Conservation (phyloP, 148 eudicot genomes). For the Rhododendron williamsianum region DNA sequence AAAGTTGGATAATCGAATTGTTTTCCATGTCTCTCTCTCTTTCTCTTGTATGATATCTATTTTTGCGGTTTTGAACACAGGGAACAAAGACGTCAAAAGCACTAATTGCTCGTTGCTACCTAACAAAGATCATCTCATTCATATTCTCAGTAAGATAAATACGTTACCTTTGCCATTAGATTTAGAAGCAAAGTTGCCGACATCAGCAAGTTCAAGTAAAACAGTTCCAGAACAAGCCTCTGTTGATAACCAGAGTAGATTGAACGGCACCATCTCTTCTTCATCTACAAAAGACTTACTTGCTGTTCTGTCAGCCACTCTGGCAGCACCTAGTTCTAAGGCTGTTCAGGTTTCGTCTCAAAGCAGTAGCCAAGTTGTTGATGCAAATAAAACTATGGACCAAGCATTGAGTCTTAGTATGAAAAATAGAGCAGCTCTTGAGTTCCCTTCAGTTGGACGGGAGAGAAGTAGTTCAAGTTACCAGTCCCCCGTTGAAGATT, state of each 20-base stretch:
- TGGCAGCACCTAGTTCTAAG: conserved; percentile 32
- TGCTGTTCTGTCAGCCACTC: conserved; percentile 39
- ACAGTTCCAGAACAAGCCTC: conserved; percentile 14
- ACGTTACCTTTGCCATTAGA: conserved; percentile 48
- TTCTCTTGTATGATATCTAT: neutral
- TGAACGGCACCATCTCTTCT: conserved; percentile 27
- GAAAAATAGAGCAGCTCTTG: conserved; percentile 18
- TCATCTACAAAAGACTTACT: conserved; percentile 60
- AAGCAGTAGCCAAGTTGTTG: conserved; percentile 28
- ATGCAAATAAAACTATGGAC: conserved; percentile 26
- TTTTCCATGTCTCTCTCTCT: neutral
- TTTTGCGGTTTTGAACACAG: conserved; percentile 23
- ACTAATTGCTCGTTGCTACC: conserved; percentile 33
- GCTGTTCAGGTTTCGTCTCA: conserved; percentile 27
- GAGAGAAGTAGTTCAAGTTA: conserved; percentile 64
- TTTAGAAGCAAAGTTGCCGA: conserved; percentile 26
- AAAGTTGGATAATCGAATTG: neutral
- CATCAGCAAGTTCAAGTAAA: conserved; percentile 16
- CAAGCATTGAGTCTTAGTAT: conserved; percentile 21
- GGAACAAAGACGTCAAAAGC: conserved; percentile 40
- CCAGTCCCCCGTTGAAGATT: conserved; percentile 62
- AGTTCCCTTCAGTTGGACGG: conserved; percentile 35
- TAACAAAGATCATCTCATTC: conserved; percentile 57
- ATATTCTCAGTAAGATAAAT: conserved; percentile 62
- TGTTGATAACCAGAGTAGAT: conserved; percentile 26